Conservation (phyloP, 176 grass and related monocot species). For the Phoenix roebelenii region DNA sequence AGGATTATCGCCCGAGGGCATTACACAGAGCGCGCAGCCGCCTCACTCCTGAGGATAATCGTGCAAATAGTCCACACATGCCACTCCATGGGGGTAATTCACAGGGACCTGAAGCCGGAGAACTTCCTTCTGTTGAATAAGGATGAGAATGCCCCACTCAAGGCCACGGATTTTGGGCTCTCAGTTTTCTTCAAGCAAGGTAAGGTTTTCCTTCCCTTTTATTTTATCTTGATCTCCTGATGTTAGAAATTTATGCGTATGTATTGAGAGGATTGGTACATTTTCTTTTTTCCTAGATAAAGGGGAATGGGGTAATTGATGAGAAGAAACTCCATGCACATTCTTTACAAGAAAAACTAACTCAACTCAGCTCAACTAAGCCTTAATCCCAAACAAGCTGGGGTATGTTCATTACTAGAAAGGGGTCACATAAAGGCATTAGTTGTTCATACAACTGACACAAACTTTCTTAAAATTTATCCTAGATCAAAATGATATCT, state of each 20-base stretch:
- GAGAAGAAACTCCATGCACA: no score
- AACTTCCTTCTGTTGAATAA: conserved; percentile 12
- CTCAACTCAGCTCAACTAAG: no score
- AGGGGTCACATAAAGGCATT: no score
- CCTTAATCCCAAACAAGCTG: no score
- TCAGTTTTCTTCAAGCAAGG: conserved; percentile 14
- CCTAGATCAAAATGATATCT: no score
- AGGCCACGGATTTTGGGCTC: conserved; percentile 17
- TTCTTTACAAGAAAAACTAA: no score
- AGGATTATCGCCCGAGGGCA: conserved; percentile 2
- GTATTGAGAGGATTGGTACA: not conserved
- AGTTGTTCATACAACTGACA: no score
- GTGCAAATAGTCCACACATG: conserved; percentile 2
- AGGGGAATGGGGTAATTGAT: no score
- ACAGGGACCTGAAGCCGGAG: conserved; percentile 16
- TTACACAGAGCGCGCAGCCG: conserved; percentile 3
- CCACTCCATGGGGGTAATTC: conserved; percentile 12
- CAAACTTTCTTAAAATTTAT: no score
- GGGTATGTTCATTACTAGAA: no score
- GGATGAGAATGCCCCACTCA: conserved; percentile 5
- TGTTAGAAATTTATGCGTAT: not conserved
- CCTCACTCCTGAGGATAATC: not conserved
- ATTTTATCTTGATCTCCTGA: not conserved
- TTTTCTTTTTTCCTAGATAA: no score
- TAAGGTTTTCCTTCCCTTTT: not conserved